Evolutionary conservation across 441 rosid genomes (phyloP), one percentile per base, ranked within the genome.

Genomic region (Rhodomyrtus psidioides): DNA sequence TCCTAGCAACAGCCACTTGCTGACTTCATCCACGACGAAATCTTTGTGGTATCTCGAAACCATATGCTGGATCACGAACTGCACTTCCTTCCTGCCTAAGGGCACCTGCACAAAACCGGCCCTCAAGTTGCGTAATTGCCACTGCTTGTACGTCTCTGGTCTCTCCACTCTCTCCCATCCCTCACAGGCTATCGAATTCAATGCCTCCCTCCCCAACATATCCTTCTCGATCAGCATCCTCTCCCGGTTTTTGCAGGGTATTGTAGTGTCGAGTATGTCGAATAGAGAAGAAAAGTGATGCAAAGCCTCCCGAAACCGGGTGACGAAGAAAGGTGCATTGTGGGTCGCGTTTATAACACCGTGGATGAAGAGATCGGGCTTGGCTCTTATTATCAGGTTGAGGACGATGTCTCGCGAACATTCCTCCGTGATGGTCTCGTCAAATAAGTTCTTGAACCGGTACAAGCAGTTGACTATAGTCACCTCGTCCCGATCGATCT

Each of bases 261-360:
- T 94, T 56, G 94, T 91, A 2, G 95, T 92, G 86, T 96, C 98
- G 27, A 97, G 96, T 95, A 97, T 94, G 89, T 97, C 98, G 84
- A 97, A 97, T 90, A 95, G 89, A 82, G 99, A 92, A 79, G 99
- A 97, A 91, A 93, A 97, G 90, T 96, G 98, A 89, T 94, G 94
- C 62, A 97, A 89, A 65, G 95, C 98, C 89, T 97, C 98, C 4
- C 96, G 91, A 83, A 96, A 96, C 82, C 98, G 86, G 26, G 99
- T 97, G 24, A 95, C 94, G 26, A 94, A 97, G 89, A 97, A 96
- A 1, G 99, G 98, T n/a, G 98, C 98, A 65, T 90, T 95, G 85
- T 91, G 94, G 39, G 93, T 91, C 56, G 95, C 98, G 82, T 94
- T 96, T 23, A 89, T 92, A 82, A 94, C 89, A 53, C 97, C 98